phyloP scores from a whole-genome alignment of 495 filamentous ascomycete genomes.

The Immersiella caudata region DNA sequence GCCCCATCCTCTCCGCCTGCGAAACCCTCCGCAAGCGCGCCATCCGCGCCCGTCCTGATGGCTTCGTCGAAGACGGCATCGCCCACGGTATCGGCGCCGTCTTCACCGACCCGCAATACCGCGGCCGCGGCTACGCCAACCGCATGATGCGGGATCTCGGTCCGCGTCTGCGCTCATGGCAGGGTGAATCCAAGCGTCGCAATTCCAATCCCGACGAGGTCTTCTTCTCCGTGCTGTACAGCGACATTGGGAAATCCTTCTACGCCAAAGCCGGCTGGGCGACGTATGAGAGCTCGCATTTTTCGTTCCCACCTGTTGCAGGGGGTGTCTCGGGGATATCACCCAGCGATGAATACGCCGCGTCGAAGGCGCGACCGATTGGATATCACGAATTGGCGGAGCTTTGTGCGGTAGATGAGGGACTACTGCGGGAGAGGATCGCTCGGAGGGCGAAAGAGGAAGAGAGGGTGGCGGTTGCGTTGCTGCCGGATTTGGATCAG shows the following conservation, averaged over 20 bases:
- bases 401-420: slow-evolving; percentile 62
- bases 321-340: slow-evolving; percentile 35
- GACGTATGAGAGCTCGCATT: slow-evolving; percentile 69
- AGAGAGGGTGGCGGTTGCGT: slow-evolving; percentile 58
- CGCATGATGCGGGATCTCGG: slow-evolving; percentile 60
- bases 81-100: slow-evolving; percentile 85
- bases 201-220: slow-evolving; percentile 20
- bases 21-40: slow-evolving; percentile 82
- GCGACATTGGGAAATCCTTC: slow-evolving; percentile 93
- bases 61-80: slow-evolving; percentile 61
- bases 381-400: slow-evolving; percentile 55
- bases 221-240: slow-evolving; percentile 78
- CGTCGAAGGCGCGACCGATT: slow-evolving; percentile 40
- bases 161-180: slow-evolving; percentile 37
- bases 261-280: slow-evolving; percentile 84
- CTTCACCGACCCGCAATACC: slow-evolving; percentile 71
- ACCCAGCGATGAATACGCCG: slow-evolving; percentile 17
- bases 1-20: slow-evolving; percentile 76
- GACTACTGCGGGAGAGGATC: slow-evolving; percentile 46
- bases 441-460: slow-evolving; percentile 31
- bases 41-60: slow-evolving; percentile 36
- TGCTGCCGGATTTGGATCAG: slow-evolving; percentile 72
- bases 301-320: slow-evolving; percentile 55
- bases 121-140: slow-evolving; percentile 78
- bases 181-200: slow-evolving; percentile 37